Evolutionary conservation across 1,284 basidiomycete genomes (phyloP).

Genomic region (Ustilago vetiveriae): DNA sequence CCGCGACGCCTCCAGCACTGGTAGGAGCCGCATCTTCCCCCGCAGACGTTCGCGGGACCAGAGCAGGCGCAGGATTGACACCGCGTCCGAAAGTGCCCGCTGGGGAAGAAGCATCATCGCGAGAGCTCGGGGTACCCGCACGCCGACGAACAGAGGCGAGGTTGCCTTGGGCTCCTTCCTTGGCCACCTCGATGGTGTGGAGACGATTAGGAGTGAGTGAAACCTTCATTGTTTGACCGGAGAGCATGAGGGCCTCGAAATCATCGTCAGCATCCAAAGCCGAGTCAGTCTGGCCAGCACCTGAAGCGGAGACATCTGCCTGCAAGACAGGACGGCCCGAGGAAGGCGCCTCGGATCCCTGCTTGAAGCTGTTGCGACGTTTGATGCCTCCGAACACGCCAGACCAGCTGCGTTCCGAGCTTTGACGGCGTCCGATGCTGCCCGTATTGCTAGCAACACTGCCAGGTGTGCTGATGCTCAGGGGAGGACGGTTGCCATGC

Average conservation of each 20-base stretch:
- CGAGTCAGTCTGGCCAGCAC: conserved; percentile 6
- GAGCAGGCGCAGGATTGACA: conserved; percentile 15
- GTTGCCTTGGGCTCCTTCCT: conserved; percentile 30
- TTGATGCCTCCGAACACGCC: conserved; percentile 49
- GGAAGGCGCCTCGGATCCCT: conserved; percentile 34
- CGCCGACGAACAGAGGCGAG: conserved; percentile 24
- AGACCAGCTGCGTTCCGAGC: conserved; percentile 45
- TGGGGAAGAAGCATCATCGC: conserved; percentile 14
- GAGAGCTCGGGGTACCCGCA: conserved; percentile 38
- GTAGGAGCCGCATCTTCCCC: conserved; percentile 2
- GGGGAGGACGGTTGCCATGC: not conserved
- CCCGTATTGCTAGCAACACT: conserved; percentile 3
- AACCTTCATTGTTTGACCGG: conserved; percentile 71
- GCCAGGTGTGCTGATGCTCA: conserved; percentile 1
- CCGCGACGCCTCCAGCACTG: not conserved
- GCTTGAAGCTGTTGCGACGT: conserved; percentile 54
- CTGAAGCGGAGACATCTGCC: not conserved
- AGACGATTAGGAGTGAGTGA: conserved; percentile 79
- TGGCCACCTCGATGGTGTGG: conserved; percentile 56
- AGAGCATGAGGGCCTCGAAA: conserved; percentile 60
- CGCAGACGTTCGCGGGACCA: conserved; percentile 3
- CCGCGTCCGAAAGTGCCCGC: conserved; percentile 10
- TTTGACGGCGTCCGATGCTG: conserved; percentile 30
- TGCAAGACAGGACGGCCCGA: conserved; percentile 9
- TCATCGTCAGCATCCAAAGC: conserved; percentile 48